A percentile compares a stretch with the other conserved stretches of the same genome.
These are phyloP conservation scores for Calcarisporium arbuscula DNA, from an alignment of 2,329 filamentous ascomycete genomes.

Conservation along the genomic window DNA sequence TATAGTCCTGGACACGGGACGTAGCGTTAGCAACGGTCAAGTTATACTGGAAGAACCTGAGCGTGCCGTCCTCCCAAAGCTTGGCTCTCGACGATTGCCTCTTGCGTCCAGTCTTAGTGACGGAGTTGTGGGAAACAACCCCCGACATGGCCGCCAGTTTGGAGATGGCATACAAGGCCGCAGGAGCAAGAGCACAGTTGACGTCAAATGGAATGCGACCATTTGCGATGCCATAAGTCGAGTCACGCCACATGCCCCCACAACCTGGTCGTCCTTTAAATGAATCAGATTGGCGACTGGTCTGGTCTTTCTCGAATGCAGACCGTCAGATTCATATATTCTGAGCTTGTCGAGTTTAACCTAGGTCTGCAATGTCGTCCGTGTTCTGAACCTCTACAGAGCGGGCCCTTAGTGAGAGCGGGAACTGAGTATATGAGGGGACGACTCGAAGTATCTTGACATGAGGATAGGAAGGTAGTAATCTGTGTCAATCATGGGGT, in stretches of 20 bases:
- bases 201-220: conserved; percentile 60
- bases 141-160: conserved; percentile 37
- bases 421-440: conserved; percentile 3
- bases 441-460: conserved; percentile 47
- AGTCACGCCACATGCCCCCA: conserved; percentile 62
- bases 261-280: conserved; percentile 44
- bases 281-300: conserved; percentile 49
- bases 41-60: conserved; percentile 46
- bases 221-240: conserved; percentile 51
- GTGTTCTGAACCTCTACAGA: conserved; percentile 42
- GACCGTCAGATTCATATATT: conserved; percentile 51
- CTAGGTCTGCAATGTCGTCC: too few species aligned
- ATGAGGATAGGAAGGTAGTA: conserved; percentile 54
- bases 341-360: too few species aligned
- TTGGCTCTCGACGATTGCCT: conserved; percentile 49
- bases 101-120: conserved; percentile 26
- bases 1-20: conserved; percentile 42
- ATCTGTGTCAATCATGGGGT: conserved; percentile 59
- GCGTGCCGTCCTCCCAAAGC: conserved; percentile 56
- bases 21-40: conserved; percentile 38
- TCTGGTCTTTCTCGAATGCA: conserved; percentile 47
- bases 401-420: conserved; percentile 24
- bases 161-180: conserved; percentile 52
- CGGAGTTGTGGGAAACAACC: conserved; percentile 41
- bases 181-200: conserved; percentile 56